A percentile compares a stretch with the other conserved stretches of the same genome.
Conservation (phyloP, 352 stramenopile species). For the Nothophytophthora sp. region DNA sequence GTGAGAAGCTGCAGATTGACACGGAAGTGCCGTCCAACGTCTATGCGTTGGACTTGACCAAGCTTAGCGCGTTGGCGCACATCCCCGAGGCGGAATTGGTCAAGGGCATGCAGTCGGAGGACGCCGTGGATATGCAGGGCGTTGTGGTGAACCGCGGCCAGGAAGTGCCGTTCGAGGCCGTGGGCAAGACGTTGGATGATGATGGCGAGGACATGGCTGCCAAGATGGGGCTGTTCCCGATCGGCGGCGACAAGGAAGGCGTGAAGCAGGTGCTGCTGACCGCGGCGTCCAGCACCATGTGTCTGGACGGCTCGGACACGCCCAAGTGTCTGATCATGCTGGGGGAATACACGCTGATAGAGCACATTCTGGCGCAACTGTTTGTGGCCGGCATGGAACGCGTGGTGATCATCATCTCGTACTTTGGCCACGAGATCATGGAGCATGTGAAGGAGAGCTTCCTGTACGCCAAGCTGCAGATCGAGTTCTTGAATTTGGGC, state of each 20-base stretch:
- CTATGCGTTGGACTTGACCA: constrained; percentile 69
- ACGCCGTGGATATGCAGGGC: constrained; percentile 82
- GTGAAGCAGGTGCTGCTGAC: constrained; percentile 83
- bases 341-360: constrained; percentile 77
- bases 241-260: background rate
- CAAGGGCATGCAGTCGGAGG: constrained; percentile 67
- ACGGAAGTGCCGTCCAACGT: constrained; percentile 81
- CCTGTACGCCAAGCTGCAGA: constrained; percentile 74
- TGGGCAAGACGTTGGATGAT: constrained; percentile 51
- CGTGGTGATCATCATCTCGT: constrained; percentile 86
- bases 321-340: constrained; percentile 81
- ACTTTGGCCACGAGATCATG: constrained; percentile 82
- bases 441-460: constrained; percentile 77
- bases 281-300: constrained; percentile 78
- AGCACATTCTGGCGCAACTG: constrained; percentile 81
- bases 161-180: constrained; percentile 78
- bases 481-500: constrained; percentile 86
- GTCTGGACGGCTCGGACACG: constrained; percentile 73
- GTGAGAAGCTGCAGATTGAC: constrained; percentile 56
- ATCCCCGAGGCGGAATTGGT: constrained; percentile 75
- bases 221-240: background rate
- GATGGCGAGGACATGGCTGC: constrained; percentile 9
- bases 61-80: constrained; percentile 60
- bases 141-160: constrained; percentile 78
- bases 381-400: constrained; percentile 82